Evolutionary conservation across 306 rosid genomes (phyloP), one percentile per base, ranked within the genome.

Genomic region (Gillenia trifoliata): DNA sequence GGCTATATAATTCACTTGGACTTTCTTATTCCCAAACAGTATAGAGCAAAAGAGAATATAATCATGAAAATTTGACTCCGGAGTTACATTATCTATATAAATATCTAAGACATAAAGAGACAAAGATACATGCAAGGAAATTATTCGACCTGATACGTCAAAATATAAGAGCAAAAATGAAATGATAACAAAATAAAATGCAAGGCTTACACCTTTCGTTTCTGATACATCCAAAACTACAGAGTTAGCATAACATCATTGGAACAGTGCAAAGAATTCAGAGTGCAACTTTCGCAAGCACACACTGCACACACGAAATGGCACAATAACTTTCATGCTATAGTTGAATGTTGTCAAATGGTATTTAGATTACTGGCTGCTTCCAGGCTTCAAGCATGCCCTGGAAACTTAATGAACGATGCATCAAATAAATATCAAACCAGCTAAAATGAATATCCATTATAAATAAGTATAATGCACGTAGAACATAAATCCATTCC

Each of bases 171-270:
- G 40, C 56, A 72, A 63, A n/a, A 75, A 50, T 8, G 19, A 26
- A 50, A 70, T 29, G 19, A 9, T 45, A 22, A n/a, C n/a, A n/a
- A 12, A 41, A 38, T 4, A 70, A 6, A 33, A 30, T 43, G 43
- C 12, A 61, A 57, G 60, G 64, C 84, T 83, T 81, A 80, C 89
- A 65, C 77, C 82, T 57, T 81, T 29, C 25, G 56, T 40, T 29
- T 61, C 80, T 36, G 49, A 88, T 82, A 89, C 85, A 83, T 34
- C 79, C 75, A 82, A 38, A 66, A 40, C 40, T 23, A 80, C 54
- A 40, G 67, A 64, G 34, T 64, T 41, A 66, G 47, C 20, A 52
- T 2, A 64, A 47, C 31, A 64, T 23, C 52, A 74, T 73, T 31
- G 70, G 75, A 72, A 66, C 64, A 29, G 30, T 36, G n/a, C 26